Evolutionary conservation across 2,329 filamentous ascomycete genomes (phyloP).

Genomic region (Colletotrichum graminicola): DNA sequence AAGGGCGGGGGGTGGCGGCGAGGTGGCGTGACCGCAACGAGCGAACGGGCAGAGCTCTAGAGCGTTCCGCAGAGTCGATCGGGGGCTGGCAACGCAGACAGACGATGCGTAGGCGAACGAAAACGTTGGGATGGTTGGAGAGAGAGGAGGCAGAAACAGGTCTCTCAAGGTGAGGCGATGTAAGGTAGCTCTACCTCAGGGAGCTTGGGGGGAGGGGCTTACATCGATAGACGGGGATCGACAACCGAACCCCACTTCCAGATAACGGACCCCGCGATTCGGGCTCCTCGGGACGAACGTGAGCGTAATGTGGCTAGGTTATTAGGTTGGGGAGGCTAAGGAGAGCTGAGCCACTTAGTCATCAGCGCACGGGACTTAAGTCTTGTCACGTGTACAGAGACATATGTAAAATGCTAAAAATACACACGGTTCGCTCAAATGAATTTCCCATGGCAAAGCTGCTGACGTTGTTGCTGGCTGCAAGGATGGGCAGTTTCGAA

Average conservation of each 20-base stretch:
- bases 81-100: conserved; percentile 2
- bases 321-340: too few species aligned
- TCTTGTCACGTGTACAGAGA: neutral
- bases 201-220: conserved; percentile 2
- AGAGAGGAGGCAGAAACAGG: neutral
- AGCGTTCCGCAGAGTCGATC: conserved; percentile 18
- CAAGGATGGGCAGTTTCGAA: conserved; percentile 40
- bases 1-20: conserved; percentile 3
- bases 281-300: neutral
- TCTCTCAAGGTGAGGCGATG: neutral
- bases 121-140: conserved; percentile 11
- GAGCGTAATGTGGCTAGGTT: neutral
- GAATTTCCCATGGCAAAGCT: conserved; percentile 24
- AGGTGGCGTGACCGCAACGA: conserved; percentile 18
- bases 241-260: conserved; percentile 32
- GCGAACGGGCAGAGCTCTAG: conserved; percentile 28
- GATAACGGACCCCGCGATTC: conserved; percentile 38
- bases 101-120: conserved; percentile 10
- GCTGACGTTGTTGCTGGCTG: conserved; percentile 3
- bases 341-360: neutral
- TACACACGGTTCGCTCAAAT: conserved; percentile 26
- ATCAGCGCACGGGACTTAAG: neutral
- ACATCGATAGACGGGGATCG: conserved; percentile 9
- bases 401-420: neutral
- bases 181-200: conserved; percentile 3